Base-by-base conservation (phyloP, 257 asterid genomes). In the Solanum medicagineum region DNA sequence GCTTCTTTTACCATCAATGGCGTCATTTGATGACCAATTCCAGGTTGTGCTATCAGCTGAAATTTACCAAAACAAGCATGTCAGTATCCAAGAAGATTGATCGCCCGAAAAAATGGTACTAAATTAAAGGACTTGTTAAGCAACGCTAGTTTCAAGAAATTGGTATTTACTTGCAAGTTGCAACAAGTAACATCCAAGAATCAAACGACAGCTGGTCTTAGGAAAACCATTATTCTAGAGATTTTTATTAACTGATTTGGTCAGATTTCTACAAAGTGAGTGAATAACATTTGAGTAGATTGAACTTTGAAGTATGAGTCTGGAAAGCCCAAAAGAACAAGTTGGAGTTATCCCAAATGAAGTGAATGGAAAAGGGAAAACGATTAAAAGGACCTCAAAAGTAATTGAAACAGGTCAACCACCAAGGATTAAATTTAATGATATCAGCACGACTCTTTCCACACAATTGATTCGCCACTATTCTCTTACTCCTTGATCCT, bases 1-100 rank as follows among this genome's bases (percentile, higher is more conserved):
- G 97, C 95, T 88, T 89, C 91, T 91, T 92, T 92, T 26, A 96
- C 97, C 99, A 96, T 94, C 87, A 85, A 81, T n/a, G 93, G 54
- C 7, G 99, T 95, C 97, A 91, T 94, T 87, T 86, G 88, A 86
- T 96, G 98, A 26, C 91, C 92, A 24, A 96, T 92, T 51, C 97
- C 97, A 1, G 92, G 89, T 88, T 95, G 88, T 12, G 91, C 92
- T 65, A 93, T 88, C 87, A 93, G 49, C 98, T 96, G 94, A 85
- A 83, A 65, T 24, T 83, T 56, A 24, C 40, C 0, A 36, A 11
- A 57, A 36, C 81, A 73, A 12, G 40, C 20, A n/a, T 44, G 12
- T 73, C 81, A 73, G 40, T 44, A n/a, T 17, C 80, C 6, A 71
- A 71, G 80, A 71, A 44, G 36, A 71, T 70, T 10, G 54, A 70